phyloP scores from a whole-genome alignment of 2,329 filamentous ascomycete genomes.

The Colletotrichum acutatum region DNA sequence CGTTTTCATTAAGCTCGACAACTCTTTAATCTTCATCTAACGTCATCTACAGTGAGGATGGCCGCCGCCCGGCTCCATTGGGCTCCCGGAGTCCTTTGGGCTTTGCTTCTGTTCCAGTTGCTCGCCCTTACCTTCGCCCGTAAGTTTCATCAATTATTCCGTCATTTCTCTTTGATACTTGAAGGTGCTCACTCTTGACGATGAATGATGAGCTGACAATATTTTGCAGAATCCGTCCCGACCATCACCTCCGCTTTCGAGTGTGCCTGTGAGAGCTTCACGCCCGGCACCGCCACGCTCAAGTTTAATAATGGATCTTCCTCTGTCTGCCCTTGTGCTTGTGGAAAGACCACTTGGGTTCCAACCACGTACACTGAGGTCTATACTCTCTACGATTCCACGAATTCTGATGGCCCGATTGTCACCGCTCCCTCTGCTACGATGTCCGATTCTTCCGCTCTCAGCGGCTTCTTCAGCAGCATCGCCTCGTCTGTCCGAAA shows the following conservation, averaged over 20 bases:
- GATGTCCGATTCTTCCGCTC: background rate
- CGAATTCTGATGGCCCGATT: background rate
- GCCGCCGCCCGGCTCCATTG: background rate
- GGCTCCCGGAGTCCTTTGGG: background rate
- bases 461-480: background rate
- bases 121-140: background rate
- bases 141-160: background rate
- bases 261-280: slow-evolving; percentile 1
- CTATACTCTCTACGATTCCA: slow-evolving; percentile 6
- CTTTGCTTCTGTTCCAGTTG: background rate
- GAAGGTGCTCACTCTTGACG: rapidly evolving
- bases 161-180: rapidly evolving
- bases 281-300: background rate
- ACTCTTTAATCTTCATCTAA: background rate
- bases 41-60: background rate
- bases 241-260: background rate
- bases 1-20: background rate
- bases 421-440: background rate
- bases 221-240: background rate
- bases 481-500: background rate
- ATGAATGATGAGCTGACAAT: background rate
- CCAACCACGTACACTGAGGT: slow-evolving; percentile 4
- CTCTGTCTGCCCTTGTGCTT: slow-evolving; percentile 2
- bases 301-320: background rate
- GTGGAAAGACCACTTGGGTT: background rate